phyloP scores from a whole-genome alignment of 139 green algal genomes.

The Coelastrella sp. region DNA sequence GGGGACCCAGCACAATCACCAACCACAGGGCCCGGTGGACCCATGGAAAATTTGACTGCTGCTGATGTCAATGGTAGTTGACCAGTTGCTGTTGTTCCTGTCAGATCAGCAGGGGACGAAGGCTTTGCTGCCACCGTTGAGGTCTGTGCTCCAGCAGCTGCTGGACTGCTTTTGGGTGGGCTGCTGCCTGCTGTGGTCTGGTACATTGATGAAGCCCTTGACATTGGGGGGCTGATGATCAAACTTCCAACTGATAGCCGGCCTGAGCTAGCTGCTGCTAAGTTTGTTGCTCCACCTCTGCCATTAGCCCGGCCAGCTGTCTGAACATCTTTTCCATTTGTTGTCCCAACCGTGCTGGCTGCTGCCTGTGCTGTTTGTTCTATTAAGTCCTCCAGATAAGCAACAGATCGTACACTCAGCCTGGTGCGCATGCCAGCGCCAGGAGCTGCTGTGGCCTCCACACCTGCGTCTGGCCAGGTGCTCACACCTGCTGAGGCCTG shows the following conservation, averaged over 20 bases:
- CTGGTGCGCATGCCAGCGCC: neutral
- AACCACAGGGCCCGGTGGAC: no score
- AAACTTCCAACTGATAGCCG: constrained; percentile 27
- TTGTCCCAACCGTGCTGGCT: neutral
- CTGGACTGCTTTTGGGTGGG: neutral
- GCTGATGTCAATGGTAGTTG: no score
- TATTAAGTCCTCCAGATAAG: constrained; percentile 31
- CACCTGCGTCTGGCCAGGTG: constrained; percentile 6
- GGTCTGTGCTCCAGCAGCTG: neutral
- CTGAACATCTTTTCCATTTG: neutral
- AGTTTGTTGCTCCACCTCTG: neutral
- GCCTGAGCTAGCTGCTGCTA: neutral
- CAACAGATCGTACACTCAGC: constrained; percentile 23
- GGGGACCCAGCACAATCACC: no score
- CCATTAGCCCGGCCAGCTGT: neutral
- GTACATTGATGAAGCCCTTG: constrained; percentile 10
- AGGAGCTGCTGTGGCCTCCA: neutral
- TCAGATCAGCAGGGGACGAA: no score
- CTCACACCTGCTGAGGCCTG: neutral
- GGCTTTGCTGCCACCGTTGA: no score
- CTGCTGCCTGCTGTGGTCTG: neutral
- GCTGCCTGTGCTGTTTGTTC: constrained; percentile 32
- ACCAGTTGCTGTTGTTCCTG: no score
- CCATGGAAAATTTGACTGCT: no score
- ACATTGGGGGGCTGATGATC: constrained; percentile 39